Evolutionary conservation across 1,284 basidiomycete genomes (phyloP), one percentile per base, ranked within the genome.

Genomic region (Hymenochaete sp.): DNA sequence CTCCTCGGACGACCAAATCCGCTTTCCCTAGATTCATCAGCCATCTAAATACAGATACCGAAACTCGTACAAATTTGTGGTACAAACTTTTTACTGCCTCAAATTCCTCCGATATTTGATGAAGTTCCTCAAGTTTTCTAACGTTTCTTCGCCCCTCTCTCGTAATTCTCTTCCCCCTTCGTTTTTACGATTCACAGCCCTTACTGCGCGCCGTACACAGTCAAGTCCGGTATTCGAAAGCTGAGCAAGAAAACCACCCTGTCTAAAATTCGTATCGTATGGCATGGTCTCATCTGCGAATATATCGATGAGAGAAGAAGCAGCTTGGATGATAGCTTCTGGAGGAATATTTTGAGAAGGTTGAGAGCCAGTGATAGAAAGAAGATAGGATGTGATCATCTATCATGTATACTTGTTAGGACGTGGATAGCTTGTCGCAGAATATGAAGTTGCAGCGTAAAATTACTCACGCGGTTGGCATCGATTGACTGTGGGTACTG

Each of bases 251-350:
- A 75, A 82, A 3, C 64, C 61, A 0, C 71, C 73, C 37, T 77
- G 60, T 13, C 79, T 71, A 67, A 97, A 98, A 53, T 82, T 85
- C 47, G 74, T 56, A 62, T 98, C 93, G 61, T 88, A 96, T 0
- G 81, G 72, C 40, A 79, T 64, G 7, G 66, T 73, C 63, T 98
- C 96, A 65, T 98, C 95, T 1, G 93, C 90, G 62, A 89, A 98
- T 41, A 95, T 85, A 62, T 98, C 95, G 53, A 98, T 90, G 39
- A 98, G 63, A 21, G 86, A 88, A 28, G 95, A 93, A 25, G 82
- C 67, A 0, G 80, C 77, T 55, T 95, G 90, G 14, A 97, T 71
- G 46, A 87, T 69, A 0, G 82, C 71, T 58, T 97, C 93, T 2
- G 79, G 72, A 37, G 71, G 73, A 33, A 66, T 63, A 28, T 65